phyloP scores from a whole-genome alignment of 441 rosid species.

The Erodium moschatum region DNA sequence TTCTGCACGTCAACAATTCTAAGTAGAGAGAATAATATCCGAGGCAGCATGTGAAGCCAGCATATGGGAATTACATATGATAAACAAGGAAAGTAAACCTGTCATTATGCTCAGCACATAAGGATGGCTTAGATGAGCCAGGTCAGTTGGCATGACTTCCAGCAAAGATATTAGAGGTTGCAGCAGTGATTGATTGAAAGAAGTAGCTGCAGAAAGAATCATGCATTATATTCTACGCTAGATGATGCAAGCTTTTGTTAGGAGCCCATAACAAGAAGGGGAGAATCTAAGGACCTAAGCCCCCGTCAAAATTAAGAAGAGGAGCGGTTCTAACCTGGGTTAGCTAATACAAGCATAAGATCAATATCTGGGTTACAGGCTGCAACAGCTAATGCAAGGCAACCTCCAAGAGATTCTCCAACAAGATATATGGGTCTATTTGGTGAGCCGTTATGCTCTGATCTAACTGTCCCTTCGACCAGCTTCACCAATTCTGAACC shows the following conservation, averaged over 20 bases:
- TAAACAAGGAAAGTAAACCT: conserved; percentile 37
- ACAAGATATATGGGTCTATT: conserved; percentile 73
- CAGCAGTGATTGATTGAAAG: conserved; percentile 48
- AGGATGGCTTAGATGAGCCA: conserved; percentile 36
- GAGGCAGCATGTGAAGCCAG: conserved; percentile 19
- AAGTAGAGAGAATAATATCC: conserved; percentile 15
- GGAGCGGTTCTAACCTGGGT: conserved; percentile 49
- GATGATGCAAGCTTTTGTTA: neutral
- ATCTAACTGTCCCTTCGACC: conserved; percentile 52
- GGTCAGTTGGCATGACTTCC: conserved; percentile 41
- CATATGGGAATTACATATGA: conserved; percentile 13
- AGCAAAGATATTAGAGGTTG: conserved; percentile 43
- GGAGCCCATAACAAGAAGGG: neutral
- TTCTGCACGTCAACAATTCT: conserved; percentile 19
- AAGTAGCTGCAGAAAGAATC: conserved; percentile 53
- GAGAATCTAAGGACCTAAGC: neutral
- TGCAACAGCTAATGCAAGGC: conserved; percentile 74
- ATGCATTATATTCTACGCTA: conserved; percentile 3
- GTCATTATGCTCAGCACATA: conserved; percentile 40
- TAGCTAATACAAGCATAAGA: conserved; percentile 60
- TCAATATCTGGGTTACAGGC: conserved; percentile 57
- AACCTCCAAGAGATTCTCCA: conserved; percentile 85
- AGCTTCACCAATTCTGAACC: conserved; percentile 53
- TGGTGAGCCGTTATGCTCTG: conserved; percentile 39
- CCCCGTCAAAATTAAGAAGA: neutral